Evolutionary conservation across 1,284 basidiomycete genomes (phyloP).

Genomic region (Microbotryomycetes sp.): DNA sequence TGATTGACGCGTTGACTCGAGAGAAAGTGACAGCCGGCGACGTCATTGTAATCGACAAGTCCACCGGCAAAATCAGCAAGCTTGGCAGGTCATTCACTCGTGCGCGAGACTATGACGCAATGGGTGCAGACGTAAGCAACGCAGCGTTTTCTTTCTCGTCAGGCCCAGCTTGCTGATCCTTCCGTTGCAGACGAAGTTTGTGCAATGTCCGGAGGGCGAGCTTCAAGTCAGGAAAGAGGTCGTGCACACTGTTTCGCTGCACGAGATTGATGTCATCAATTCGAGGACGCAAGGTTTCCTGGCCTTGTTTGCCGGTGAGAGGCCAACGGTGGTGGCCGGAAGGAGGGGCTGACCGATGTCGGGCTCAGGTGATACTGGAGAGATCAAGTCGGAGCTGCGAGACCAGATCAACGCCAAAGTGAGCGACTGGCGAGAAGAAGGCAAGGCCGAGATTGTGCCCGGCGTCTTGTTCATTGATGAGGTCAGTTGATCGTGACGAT

Average conservation of each 20-base stretch:
- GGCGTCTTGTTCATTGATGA: slow-evolving; percentile 53
- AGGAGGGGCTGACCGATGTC: too few relatives aligned
- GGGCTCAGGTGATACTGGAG: slow-evolving; percentile 75
- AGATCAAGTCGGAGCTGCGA: slow-evolving; percentile 94
- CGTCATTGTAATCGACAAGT: slow-evolving; percentile 94
- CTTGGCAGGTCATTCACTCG: slow-evolving; percentile 90
- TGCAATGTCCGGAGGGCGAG: slow-evolving; percentile 96
- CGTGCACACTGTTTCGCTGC: slow-evolving; percentile 91
- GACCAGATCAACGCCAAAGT: slow-evolving; percentile 97
- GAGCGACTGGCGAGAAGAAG: slow-evolving; percentile 96
- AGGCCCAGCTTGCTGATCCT: neutral
- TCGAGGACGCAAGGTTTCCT: slow-evolving; percentile 83
- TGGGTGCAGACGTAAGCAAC: slow-evolving; percentile 86
- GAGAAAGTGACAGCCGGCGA: slow-evolving; percentile 97
- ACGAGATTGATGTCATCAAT: slow-evolving; percentile 99
- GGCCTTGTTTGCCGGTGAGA: slow-evolving; percentile 57
- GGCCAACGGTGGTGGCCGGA: too few relatives aligned
- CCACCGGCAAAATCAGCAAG: slow-evolving; percentile 91
- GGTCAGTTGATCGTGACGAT: slow-evolving; percentile 1
- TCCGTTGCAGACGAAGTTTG: slow-evolving; percentile 74
- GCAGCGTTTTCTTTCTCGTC: neutral
- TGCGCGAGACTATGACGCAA: slow-evolving; percentile 95
- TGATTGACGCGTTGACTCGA: slow-evolving; percentile 95
- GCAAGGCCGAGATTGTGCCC: slow-evolving; percentile 95
- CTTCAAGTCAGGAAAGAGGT: slow-evolving; percentile 95